These are phyloP conservation scores for Orobanche coerulescens DNA, from an alignment of 257 asterid genomes.

Conservation along the genomic window DNA sequence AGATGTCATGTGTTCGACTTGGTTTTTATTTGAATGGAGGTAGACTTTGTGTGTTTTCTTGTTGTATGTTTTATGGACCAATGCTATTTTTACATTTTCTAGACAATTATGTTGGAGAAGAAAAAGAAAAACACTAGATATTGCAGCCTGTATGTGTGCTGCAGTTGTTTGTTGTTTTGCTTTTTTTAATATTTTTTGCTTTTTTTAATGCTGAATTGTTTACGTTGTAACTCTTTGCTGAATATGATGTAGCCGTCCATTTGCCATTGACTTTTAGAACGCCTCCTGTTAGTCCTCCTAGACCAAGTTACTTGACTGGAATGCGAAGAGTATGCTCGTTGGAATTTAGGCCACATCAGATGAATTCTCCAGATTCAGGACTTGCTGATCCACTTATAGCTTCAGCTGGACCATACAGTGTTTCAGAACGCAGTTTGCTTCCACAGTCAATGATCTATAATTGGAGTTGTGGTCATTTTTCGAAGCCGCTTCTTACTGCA, in stretches of 20 bases:
- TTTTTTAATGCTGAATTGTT: neutral
- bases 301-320: conserved; percentile 83
- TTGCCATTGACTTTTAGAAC: conserved; percentile 89
- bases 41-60: neutral
- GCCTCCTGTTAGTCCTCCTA: conserved; percentile 99
- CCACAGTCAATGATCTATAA: conserved; percentile 86
- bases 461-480: conserved; percentile 98
- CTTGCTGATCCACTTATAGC: conserved; percentile 93
- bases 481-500: conserved; percentile 92
- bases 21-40: neutral
- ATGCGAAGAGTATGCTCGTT: conserved; percentile 93
- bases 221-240: neutral
- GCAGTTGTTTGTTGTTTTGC: neutral
- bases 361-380: conserved; percentile 88
- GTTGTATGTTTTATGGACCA: neutral
- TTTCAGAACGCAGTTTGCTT: conserved; percentile 87
- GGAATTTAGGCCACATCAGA: conserved; percentile 87
- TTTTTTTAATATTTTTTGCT: conserved; percentile 2
- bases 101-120: neutral
- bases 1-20: neutral
- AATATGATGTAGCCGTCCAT: conserved; percentile 41
- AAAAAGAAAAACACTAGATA: neutral
- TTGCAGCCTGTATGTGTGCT: neutral
- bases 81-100: conserved; percentile 3
- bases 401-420: conserved; percentile 50